Evolutionary conservation across 345 rosid species (phyloP), one percentile per base, ranked within the genome.

Genomic region (Raphanus sativus): DNA sequence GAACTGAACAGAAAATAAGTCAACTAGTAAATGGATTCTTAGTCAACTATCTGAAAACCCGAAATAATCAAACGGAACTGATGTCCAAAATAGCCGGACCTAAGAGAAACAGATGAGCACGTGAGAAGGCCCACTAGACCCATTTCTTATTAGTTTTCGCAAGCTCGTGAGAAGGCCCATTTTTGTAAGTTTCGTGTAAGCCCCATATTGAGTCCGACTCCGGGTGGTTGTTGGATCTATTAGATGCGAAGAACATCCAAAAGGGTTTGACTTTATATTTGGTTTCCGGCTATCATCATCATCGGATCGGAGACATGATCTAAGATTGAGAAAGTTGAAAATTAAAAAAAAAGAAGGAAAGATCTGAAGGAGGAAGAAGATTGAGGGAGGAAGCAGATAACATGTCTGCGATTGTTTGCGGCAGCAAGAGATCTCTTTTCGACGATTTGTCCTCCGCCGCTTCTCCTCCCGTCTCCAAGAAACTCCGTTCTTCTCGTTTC

Each of bases 341-440:
- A 38, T 32, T 8, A 40, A 0, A 10, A 1, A 1, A 40, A 60
- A 38, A 42, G 13, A 45, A 1, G 60, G 32, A 56, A 62, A 69
- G 77, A 78, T 71, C 72, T 65, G 56, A 78, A 78, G 74, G 74
- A 56, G 1, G 21, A 21, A 56, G 54, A 56, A 10, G 33, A 58
- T 8, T 8, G 12, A 64, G 76, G 75, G 56, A 73, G 82, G 78
- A 65, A 77, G 75, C 82, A 84, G 85, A 88, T 81, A 91, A 87
- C 92, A 91, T 91, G 97, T 91, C 97, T 89, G 94, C 94, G 69
- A 85, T 89, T 77, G 87, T 91, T 87, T 89, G 94, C 82, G 92
- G 97, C 54, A 45, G 54, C 69, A 91, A 91, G 94, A 91, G 94
- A 91, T 91, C 94, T 70, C 82, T 89, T 62, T 91, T 91, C 67